Percentiles rank a stretch among this genome's conserved stretches.
Evolutionary conservation across 768 basidiomycete genomes (phyloP).

Genomic region (Fomitopsis pulvina): DNA sequence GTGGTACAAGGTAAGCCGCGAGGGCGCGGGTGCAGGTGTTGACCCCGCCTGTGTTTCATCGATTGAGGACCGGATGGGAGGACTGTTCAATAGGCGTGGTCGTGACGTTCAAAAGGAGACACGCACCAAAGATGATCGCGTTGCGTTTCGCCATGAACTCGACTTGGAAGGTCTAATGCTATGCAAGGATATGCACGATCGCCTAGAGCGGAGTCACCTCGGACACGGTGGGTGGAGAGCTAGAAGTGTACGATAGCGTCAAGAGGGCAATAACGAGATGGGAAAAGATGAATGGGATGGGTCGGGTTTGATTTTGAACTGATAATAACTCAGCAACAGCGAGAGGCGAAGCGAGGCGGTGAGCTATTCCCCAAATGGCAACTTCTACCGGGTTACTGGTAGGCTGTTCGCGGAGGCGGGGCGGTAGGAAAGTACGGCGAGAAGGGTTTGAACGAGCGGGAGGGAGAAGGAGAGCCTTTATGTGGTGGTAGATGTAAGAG

Average conservation of each 20-base stretch:
- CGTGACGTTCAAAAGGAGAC: slow-evolving; percentile 1
- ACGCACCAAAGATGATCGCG: slow-evolving; percentile 73
- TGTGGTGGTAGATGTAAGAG: not conserved
- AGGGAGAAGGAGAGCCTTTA: not conserved
- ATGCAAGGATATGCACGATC: slow-evolving; percentile 1
- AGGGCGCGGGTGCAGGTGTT: slow-evolving; percentile 75
- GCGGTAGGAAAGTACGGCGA: not conserved
- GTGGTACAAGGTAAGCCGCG: slow-evolving; percentile 59
- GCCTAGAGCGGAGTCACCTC: not conserved
- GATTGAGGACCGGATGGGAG: slow-evolving; percentile 7
- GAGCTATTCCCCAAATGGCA: slow-evolving; percentile 7
- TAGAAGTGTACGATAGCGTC: not conserved
- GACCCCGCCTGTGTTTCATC: slow-evolving; percentile 79
- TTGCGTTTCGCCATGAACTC: slow-evolving; percentile 37
- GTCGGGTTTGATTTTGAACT: not conserved
- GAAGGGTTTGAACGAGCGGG: not conserved
- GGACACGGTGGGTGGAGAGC: not conserved
- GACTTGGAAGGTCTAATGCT: slow-evolving; percentile 1
- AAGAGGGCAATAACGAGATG: not conserved
- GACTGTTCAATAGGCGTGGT: slow-evolving; percentile 9
- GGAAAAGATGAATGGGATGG: not conserved
- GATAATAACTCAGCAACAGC: slow-evolving; percentile 4
- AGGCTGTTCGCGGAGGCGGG: not conserved
- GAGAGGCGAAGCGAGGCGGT: not conserved
- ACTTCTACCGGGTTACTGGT: not conserved